Evolutionary conservation across 164 flowering plant genomes (phyloP), one percentile per base, ranked within the genome.

Genomic region (Nymphaea colorata): DNA sequence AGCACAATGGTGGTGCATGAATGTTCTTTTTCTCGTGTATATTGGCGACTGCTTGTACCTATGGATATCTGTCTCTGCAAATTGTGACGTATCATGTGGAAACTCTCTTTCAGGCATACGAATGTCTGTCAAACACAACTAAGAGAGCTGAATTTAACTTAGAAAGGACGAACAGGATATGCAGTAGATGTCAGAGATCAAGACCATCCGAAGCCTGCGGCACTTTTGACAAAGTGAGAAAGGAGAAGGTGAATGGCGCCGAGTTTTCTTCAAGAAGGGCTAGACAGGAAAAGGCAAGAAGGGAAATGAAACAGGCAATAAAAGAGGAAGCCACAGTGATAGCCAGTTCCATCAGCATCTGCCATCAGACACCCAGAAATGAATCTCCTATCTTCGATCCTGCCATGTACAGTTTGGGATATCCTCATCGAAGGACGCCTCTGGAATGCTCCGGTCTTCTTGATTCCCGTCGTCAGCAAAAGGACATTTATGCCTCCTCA

Each of bases 301-400:
- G 66, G 63, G 85, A 82, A 63, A 76, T 84, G 0, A 74, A 76
- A 74, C 78, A 82, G 11, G 84, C 80, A 68, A 74, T 88, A n/a
- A 79, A 68, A 73, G 84, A 81, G 70, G 93, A 91, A 75, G 77
- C 74, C 2, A 81, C 43, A 65, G 85, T 87, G 67, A 84, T 86
- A 53, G 84, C 84, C 65, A 83, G 72, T 10, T 84, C 83, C 73
- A 65, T 89, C 72, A 78, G 66, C 61, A 70, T 75, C 2, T 76
- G 79, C 6, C 41, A 41, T 71, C 59, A 68, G 41, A 44, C 75
- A 45, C 67, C 78, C 41, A 72, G 69, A 44, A 75, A 70, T 60
- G 94, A 88, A 44, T 70, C 59, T 25, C 86, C 89, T 3, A 41
- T 82, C 3, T 84, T 82, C 64, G 71, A 80, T 51, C 89, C 90